Evolutionary conservation across 2,329 filamentous ascomycete genomes (phyloP), one percentile per base, ranked within the genome.

Genomic region (Cordyceps militaris): DNA sequence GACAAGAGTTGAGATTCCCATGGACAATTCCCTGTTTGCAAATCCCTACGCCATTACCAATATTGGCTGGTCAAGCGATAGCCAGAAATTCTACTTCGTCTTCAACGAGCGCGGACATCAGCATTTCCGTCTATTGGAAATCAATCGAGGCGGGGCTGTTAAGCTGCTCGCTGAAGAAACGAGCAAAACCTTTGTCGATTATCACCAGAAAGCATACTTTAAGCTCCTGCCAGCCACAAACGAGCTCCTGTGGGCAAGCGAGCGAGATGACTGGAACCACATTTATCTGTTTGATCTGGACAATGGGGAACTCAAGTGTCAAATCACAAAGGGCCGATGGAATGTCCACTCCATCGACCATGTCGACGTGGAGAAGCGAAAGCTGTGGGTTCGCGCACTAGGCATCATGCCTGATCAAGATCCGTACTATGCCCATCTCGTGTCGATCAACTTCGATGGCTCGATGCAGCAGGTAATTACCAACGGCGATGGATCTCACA

Each of bases 51-150:
- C 46, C 0, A n/a, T 68, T 2, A 32, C 43, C 3, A 54, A 65
- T 36, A 16, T 67, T 3, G 63, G 63, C 2, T 69, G 67, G 67
- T 64, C 38, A n/a, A n/a, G 38, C 3, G 51, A 63, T 13, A 56
- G 58, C 8, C 49, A 61, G 9, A 65, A 67, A 24, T 69, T 66
- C 50, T 63, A 63, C 11, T 67, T 69, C 38, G 40, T 67, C 13
- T 64, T 63, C 24, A 68, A 69, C n/a, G 64, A 65, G 42, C 65
- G 67, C 4, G 67, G 67, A 0, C 65, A 69, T 19, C 61, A 67
- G 9, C 50, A 38, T 42, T 24, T 67, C 4, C 58, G 65, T 32
- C 34, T 69, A 0, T 42, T 69, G 2, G 62, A 61, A 0, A 61
- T 69, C 4, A 50, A 50, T 1, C 9, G 36, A 0, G 19, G 57